These are phyloP conservation scores for Fusarium kyushuense DNA, from an alignment of 2,329 filamentous ascomycete species.

Conservation along the genomic window DNA sequence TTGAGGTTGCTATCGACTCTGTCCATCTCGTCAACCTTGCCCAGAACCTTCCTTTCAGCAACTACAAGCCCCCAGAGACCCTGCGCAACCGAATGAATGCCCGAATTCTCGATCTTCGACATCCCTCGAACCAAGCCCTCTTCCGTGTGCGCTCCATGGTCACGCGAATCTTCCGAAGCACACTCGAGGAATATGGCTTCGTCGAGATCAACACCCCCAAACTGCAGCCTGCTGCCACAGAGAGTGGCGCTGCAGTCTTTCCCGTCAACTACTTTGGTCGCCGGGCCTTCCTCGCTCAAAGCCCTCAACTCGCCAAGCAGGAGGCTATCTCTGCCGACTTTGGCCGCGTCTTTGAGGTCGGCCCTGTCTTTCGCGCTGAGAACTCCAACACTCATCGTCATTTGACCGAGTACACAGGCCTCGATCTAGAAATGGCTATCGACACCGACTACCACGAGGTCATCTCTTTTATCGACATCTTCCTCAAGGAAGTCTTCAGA, in stretches of 20 bases:
- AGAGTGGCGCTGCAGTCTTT: conserved; percentile 92
- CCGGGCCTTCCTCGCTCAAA: conserved; percentile 88
- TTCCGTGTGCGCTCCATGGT: conserved; percentile 89
- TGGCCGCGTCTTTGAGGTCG: conserved; percentile 82
- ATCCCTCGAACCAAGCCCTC: conserved; percentile 86
- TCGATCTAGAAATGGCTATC: conserved; percentile 94
- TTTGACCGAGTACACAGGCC: conserved; percentile 91
- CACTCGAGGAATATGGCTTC: conserved; percentile 81
- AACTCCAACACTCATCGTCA: conserved; percentile 97
- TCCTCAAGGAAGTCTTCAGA: conserved; percentile 78
- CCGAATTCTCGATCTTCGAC: conserved; percentile 85
- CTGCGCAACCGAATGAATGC: conserved; percentile 78
- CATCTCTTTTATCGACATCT: conserved; percentile 79
- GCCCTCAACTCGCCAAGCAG: conserved; percentile 91
- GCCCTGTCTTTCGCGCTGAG: conserved; percentile 85
- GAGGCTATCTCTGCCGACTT: conserved; percentile 93
- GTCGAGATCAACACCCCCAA: conserved; percentile 96
- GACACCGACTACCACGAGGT: conserved; percentile 92
- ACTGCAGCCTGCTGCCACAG: conserved; percentile 88
- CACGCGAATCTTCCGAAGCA: conserved; percentile 81
- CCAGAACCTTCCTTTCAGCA: conserved; percentile 63
- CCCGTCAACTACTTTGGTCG: conserved; percentile 92
- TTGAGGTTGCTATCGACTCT: conserved; percentile 77
- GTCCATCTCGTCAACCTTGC: conserved; percentile 66
- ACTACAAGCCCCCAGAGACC: conserved; percentile 73